phyloP scores from a whole-genome alignment of 2,329 filamentous ascomycete species.

The Tympanopsis confertula region DNA sequence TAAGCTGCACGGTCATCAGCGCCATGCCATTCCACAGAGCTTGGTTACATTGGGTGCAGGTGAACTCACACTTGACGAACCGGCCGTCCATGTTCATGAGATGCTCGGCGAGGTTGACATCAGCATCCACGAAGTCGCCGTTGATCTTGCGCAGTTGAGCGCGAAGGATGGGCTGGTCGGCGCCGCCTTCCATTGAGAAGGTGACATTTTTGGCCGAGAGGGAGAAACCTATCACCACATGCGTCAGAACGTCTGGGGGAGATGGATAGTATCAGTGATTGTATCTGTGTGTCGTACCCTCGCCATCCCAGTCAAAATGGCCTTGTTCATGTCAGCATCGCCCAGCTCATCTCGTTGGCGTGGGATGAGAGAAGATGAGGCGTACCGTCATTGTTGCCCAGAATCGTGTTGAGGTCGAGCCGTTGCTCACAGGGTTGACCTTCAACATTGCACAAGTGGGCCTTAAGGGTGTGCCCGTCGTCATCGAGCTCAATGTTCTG shows the following conservation, averaged over 20 bases:
- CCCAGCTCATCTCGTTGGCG: neutral
- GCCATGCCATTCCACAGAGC: too few relatives aligned
- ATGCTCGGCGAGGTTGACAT: constrained; percentile 44
- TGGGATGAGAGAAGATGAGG: constrained; percentile 1
- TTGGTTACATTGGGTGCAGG: too few relatives aligned
- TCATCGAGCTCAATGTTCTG: constrained; percentile 34
- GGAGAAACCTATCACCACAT: constrained; percentile 23
- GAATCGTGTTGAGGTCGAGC: constrained; percentile 33
- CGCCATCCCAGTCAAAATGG: constrained; percentile 30
- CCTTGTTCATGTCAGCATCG: constrained; percentile 12
- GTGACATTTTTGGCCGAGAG: constrained; percentile 30
- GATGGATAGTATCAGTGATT: constrained; percentile 2
- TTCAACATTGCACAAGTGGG: constrained; percentile 23
- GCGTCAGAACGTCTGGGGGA: constrained; percentile 3
- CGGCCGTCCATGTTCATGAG: constrained; percentile 39
- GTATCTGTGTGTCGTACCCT: constrained; percentile 8
- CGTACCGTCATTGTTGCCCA: constrained; percentile 39
- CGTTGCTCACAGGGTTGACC: constrained; percentile 30
- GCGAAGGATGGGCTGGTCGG: constrained; percentile 36
- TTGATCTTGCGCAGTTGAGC: constrained; percentile 29
- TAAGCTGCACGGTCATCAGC: too few relatives aligned
- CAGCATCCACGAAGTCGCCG: constrained; percentile 24
- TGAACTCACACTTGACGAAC: constrained; percentile 23
- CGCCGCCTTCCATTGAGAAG: constrained; percentile 37
- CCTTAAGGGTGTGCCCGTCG: constrained; percentile 31